Base-by-base conservation (phyloP, 2,329 filamentous ascomycete genomes). In the Lachnellula subtilissima region DNA sequence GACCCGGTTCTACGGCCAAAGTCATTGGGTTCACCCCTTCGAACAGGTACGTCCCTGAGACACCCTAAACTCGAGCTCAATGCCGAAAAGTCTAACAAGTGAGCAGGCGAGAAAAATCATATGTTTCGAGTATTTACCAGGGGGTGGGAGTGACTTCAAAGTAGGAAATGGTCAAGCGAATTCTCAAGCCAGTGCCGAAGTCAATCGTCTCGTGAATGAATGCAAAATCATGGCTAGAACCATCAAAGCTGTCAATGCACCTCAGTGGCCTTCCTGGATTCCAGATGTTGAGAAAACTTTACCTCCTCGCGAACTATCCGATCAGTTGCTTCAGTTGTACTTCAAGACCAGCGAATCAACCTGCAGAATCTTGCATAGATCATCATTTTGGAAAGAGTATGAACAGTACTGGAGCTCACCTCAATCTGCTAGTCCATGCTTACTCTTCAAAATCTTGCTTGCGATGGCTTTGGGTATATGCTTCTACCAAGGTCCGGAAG, bases 331-430 rank as follows among this genome's bases (percentile, higher is more conserved):
- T 12, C 59, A 69, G 2, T 53, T 71, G 1, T 80, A 79, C 63
- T 69, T 78, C 28, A 69, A 71, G 9, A 74, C 69, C 0, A 74
- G 71, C 55, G 77, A 76, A 40, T 71, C 65, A 3, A 69, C 72
- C 1, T 76, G 76, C 52, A 71, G 74, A 25, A 71, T 80, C 46
- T 56, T 80, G 5, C 76, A 80, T 57, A 65, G 71, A n/a, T 75
- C 76, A 4, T 71, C 71, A 0, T 80, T 80, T 58, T 70, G 71
- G 65, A 67, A 69, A 52, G 73, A 77, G 23, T 79, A 77, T 54
- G 54, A 63, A 6, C 60, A 60, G 0, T 75, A 77, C 59, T 78
- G 75, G 76, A 59, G 68, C 6, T 57, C 70, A 4, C 61, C 66
- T 11, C 35, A 55, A 3, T 43, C 45, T 5, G 53, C 55, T 3